Conservation (phyloP, 2,329 filamentous ascomycete species). For the Macroventuria anomochaeta region DNA sequence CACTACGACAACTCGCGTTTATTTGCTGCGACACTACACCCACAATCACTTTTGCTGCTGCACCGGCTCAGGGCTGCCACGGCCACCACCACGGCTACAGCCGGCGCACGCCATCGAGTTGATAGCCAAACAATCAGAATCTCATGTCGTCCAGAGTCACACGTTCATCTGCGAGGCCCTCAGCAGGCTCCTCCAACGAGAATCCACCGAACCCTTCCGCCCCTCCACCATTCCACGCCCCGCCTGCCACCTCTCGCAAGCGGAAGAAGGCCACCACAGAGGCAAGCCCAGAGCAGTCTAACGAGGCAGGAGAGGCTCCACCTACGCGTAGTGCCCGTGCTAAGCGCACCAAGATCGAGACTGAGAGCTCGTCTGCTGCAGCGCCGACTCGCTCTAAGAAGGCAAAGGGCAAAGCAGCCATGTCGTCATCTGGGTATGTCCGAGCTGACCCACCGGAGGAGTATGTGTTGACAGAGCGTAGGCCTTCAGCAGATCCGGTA, state of each 20-base stretch:
- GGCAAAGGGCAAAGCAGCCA: constrained; percentile 67
- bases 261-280: constrained; percentile 70
- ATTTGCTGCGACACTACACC: constrained; percentile 18
- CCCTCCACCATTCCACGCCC: constrained; percentile 53
- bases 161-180: constrained; percentile 91
- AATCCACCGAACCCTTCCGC: constrained; percentile 48
- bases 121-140: constrained; percentile 51
- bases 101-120: constrained; percentile 39
- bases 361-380: constrained; percentile 52
- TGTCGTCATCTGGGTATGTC: constrained; percentile 74
- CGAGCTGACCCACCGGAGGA: neutral
- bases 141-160: constrained; percentile 98
- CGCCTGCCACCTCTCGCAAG: constrained; percentile 68
- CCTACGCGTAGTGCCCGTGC: constrained; percentile 45
- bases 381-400: constrained; percentile 57
- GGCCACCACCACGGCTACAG: constrained; percentile 36
- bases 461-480: constrained; percentile 44
- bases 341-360: constrained; percentile 71
- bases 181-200: constrained; percentile 64
- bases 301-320: constrained; percentile 43
- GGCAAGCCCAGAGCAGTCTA: constrained; percentile 55
- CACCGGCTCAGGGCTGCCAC: constrained; percentile 38
- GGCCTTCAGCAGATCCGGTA: constrained; percentile 68
- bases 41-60: constrained; percentile 30
- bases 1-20: constrained; percentile 8